Evolutionary conservation across 352 stramenopile genomes (phyloP).

Genomic region (Globisporangium megalacanthum): DNA sequence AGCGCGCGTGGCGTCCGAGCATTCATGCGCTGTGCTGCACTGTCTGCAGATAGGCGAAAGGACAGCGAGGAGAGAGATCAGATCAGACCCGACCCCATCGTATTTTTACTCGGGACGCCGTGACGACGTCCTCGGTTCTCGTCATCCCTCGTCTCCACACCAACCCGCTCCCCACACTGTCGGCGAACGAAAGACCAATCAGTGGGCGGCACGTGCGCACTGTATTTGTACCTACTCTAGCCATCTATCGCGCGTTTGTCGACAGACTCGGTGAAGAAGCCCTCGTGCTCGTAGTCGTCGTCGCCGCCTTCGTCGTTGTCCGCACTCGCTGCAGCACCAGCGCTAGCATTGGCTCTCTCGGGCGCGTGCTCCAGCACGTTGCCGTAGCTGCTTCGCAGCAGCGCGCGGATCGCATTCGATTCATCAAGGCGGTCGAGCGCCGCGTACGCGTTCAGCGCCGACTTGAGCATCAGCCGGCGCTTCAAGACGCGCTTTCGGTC

Average conservation of each 20-base stretch:
- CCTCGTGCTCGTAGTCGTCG: slow-evolving; percentile 17
- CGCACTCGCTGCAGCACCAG: background rate
- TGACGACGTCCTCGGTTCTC: too few relatives aligned
- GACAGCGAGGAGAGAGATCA: too few relatives aligned
- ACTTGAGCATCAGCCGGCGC: slow-evolving; percentile 58
- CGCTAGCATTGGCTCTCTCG: background rate
- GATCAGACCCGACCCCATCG: too few relatives aligned
- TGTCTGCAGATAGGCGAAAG: too few relatives aligned
- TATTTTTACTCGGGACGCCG: too few relatives aligned
- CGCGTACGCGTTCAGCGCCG: slow-evolving; percentile 44
- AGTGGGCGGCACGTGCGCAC: too few relatives aligned
- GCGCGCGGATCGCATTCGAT: slow-evolving; percentile 47
- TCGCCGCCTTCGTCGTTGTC: slow-evolving; percentile 15
- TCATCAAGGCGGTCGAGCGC: slow-evolving; percentile 50
- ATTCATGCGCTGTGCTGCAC: too few relatives aligned
- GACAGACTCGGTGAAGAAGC: slow-evolving; percentile 17
- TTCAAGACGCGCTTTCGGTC: slow-evolving; percentile 51
- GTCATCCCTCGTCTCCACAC: too few relatives aligned
- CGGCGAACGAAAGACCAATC: too few relatives aligned
- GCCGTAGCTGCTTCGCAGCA: slow-evolving; percentile 35
- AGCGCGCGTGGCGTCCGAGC: too few relatives aligned
- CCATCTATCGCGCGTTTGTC: slow-evolving; percentile 10
- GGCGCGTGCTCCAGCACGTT: slow-evolving; percentile 16
- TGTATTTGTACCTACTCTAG: slow-evolving; percentile 1
- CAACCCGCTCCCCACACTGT: background rate